Base-by-base conservation (phyloP, 2,329 filamentous ascomycete genomes). In the Rasamsonia emersonii region DNA sequence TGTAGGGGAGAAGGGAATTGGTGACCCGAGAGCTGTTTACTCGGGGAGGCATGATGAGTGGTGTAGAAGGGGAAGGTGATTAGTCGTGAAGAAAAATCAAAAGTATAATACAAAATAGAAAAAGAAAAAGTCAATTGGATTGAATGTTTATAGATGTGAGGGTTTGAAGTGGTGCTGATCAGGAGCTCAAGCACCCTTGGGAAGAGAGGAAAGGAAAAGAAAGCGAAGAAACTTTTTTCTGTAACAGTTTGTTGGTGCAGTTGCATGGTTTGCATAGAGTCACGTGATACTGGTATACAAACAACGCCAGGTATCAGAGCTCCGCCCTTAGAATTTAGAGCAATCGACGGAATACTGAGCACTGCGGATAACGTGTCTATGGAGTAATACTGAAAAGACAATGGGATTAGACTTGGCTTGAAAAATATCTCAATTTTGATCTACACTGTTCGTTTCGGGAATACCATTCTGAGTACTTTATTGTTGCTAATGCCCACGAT, bases 11-110 rank as follows among this genome's bases (percentile, higher is more conserved):
- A 17, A 56, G 46, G 24, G 51, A 46, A 39, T 48, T 54, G 24
- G 56, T 50, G 32, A 59, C 47, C 28, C 49, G 44, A 38, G 49
- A 51, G 43, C 42, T 54, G 36, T 56, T 50, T 53, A 62, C 49
- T 51, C 58, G 54, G 18, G 57, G 57, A 43, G 59, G 53, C 59
- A 62, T 62, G 35, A 44, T 50, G 41, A 26, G 14, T 34, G 35
- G 24, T 28, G 32, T 39, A 29, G 26, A 24, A 9, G 20, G 8
- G 20, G 11, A n/a, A 40, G 35, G 19, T 18, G 16, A 27, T 30
- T 5, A 14, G 23, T 9, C 26, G 14, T 23, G 26, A 11, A 30
- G 15, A 18, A 25, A 13, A 18, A 24, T 13, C 8, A 3, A 30
- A 30, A 11, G 28, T 11, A 9, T 9, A 30, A 32, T 18, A 9